Evolutionary conservation across 1,284 basidiomycete genomes (phyloP).

Genomic region (Puccinia polysora): DNA sequence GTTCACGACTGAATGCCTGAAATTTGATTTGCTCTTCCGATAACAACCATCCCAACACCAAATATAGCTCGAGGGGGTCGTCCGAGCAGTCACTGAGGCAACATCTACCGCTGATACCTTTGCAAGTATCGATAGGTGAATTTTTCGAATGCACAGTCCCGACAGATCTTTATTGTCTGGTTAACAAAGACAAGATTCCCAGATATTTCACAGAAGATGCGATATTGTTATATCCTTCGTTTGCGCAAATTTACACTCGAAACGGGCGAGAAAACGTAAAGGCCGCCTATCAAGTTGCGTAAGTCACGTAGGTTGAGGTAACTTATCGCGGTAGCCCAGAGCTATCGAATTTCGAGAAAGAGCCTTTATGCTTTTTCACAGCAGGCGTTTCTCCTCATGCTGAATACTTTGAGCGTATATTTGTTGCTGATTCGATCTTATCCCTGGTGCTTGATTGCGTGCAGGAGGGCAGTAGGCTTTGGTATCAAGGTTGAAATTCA

Average conservation of each 20-base stretch:
- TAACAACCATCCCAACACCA: too few species aligned
- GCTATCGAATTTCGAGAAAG: too few species aligned
- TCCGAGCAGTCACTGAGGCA: constrained; percentile 11
- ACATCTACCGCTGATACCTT: constrained; percentile 6
- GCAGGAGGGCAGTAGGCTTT: constrained; percentile 4
- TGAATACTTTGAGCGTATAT: background rate
- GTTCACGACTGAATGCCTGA: too few species aligned
- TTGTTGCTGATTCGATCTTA: background rate
- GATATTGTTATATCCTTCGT: background rate
- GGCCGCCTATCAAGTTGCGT: constrained; percentile 22
- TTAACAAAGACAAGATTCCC: background rate
- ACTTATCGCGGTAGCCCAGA: too few species aligned
- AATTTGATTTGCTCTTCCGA: background rate
- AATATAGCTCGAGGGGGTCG: constrained; percentile 18
- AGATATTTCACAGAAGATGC: constrained; percentile 27
- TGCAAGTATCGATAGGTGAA: constrained; percentile 28
- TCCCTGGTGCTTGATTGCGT: background rate
- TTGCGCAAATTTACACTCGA: constrained; percentile 7
- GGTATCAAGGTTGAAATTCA: constrained; percentile 9
- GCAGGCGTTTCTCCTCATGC: background rate
- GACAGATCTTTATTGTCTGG: background rate
- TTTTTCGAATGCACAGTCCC: background rate
- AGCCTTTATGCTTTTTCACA: too few species aligned
- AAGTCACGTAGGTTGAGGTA: too few species aligned
- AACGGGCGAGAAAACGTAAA: constrained; percentile 6